phyloP scores from a whole-genome alignment of 306 rosid species.

The Arachis hypogaea region DNA sequence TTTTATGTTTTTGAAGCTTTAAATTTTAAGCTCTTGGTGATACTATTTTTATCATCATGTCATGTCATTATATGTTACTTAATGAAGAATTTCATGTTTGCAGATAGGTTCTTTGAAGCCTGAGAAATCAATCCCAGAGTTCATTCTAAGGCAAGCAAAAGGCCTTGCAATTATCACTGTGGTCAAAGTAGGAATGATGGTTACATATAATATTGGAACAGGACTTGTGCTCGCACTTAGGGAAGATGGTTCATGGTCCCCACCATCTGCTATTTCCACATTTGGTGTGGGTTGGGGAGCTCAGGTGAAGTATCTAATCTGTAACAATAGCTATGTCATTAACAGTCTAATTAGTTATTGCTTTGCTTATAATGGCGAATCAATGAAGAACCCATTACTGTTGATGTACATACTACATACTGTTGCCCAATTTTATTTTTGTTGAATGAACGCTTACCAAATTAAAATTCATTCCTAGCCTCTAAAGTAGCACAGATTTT shows the following conservation, averaged over 20 bases:
- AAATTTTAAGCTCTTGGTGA: conserved; percentile 18
- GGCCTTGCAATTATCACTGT: conserved; percentile 95
- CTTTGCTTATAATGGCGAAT: conserved; percentile 31
- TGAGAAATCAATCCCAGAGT: conserved; percentile 83
- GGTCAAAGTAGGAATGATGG: conserved; percentile 84
- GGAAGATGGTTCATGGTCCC: conserved; percentile 98
- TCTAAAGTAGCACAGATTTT: conserved; percentile 1
- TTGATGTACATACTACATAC: neutral
- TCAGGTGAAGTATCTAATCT: conserved; percentile 65
- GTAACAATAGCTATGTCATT: conserved; percentile 2
- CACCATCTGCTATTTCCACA: conserved; percentile 93
- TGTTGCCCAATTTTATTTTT: conserved; percentile 33
- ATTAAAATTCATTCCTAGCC: too few relatives aligned
- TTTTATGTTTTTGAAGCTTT: conserved; percentile 3
- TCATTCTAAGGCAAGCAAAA: conserved; percentile 83
- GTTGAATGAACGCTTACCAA: neutral
- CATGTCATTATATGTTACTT: conserved; percentile 22
- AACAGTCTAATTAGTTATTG: neutral
- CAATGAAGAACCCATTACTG: neutral
- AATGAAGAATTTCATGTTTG: conserved; percentile 33
- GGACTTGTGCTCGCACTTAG: conserved; percentile 90
- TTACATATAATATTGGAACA: conserved; percentile 91
- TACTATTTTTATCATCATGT: conserved; percentile 15
- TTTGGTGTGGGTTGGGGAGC: conserved; percentile 96
- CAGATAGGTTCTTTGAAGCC: conserved; percentile 75